Conservation (phyloP, 495 filamentous ascomycete species). For the Neurospora intermedia region DNA sequence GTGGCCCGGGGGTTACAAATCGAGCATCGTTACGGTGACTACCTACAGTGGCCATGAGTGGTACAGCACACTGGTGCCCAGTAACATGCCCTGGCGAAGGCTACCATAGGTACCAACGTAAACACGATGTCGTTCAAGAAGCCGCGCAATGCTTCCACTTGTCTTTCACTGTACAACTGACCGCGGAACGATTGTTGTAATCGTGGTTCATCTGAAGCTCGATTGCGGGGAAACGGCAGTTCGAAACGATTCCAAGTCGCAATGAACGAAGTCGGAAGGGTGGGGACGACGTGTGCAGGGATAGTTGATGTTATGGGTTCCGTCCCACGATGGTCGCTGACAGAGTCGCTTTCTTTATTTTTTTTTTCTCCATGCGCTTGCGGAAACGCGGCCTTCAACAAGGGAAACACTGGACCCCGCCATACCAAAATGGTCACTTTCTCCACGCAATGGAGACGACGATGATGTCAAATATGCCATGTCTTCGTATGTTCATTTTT, state of each 20-base stretch:
- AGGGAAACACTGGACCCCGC: background rate
- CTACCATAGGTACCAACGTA: background rate
- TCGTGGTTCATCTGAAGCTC: background rate
- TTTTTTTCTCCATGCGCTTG: background rate
- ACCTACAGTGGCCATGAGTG: background rate
- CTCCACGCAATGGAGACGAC: background rate
- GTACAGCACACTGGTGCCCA: background rate
- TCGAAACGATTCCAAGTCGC: background rate
- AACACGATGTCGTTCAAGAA: background rate
- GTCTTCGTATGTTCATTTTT: background rate
- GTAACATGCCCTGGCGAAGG: background rate
- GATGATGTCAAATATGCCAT: background rate
- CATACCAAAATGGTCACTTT: background rate
- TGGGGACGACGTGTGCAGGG: background rate
- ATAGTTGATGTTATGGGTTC: background rate
- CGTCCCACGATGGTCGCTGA: background rate
- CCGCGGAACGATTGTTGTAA: background rate
- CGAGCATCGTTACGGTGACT: background rate
- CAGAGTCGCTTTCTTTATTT: background rate
- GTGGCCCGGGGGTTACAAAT: background rate
- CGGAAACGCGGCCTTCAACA: background rate
- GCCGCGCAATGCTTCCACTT: background rate
- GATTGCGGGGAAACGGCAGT: background rate
- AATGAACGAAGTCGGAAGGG: background rate
- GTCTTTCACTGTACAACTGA: background rate